Base-by-base conservation (phyloP, 805 yeast genomes). In the Candida mattraensis region DNA sequence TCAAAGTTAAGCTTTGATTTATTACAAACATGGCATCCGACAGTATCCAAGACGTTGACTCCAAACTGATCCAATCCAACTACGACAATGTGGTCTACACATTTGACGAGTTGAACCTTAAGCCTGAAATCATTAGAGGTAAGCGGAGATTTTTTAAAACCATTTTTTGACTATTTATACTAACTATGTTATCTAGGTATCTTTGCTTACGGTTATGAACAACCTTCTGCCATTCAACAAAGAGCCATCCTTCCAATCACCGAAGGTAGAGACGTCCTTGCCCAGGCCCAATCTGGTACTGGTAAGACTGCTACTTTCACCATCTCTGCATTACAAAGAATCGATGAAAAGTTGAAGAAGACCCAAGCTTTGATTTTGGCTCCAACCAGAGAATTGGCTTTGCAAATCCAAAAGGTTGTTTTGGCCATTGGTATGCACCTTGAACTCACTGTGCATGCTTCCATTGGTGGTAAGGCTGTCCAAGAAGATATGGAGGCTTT, bases 241-340 rank as follows among this genome's bases (percentile, higher is more conserved):
- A 80, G 99, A 66, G 99, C 98, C 47, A 93, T 93, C 53, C 71
- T 84, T 67, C 99, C 95, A 63, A 89, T 93, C 64, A 83, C 88
- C 54, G 82, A 80, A 58, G 96, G 96, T 39, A 81, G 88, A 65
- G 99, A 93, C 66, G 94, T 89, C 36, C 79, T 93, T 47, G 99
- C 99, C 43, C 99, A 93, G 70, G 98, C 99, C 41, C 99, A 93
- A 69, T 87, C 96, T 23, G 99, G 99, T 67, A 93, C 99, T 32
- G 99, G 99, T 68, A 93, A 93, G 71, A 93, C 99, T 18, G 99
- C 98, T 48, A 93, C 99, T 30, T 93, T 93, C 73, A 76, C 97
- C 47, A 91, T 93, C 50, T 91, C 96, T 17, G 85, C 88, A 73
- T 70, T 93, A 48, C 95, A 93, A 66, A 85, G 78, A 46, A 76